Evolutionary conservation across 768 basidiomycete genomes (phyloP).

Genomic region (Pleurotus cornucopiae): DNA sequence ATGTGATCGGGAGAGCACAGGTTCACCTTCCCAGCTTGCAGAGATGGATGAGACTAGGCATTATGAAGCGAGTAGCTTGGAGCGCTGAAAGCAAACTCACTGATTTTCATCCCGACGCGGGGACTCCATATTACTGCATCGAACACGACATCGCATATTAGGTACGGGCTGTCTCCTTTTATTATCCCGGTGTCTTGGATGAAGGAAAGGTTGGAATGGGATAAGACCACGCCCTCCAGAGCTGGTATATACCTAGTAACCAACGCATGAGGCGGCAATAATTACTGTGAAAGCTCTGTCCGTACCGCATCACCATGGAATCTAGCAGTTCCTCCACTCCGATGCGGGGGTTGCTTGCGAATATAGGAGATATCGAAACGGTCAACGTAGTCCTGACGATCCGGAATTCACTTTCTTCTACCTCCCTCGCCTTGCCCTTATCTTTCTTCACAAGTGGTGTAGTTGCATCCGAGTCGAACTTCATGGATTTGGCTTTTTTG

Average conservation of each 20-base stretch:
- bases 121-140: conserved; percentile 91
- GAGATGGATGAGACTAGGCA: conserved; percentile 1
- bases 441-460: conserved; percentile 22
- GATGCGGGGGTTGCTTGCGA: conserved; percentile 61
- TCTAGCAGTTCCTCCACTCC: conserved; percentile 91
- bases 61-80: neutral
- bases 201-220: conserved; percentile 78
- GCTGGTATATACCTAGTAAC: conserved; percentile 77
- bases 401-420: conserved; percentile 49
- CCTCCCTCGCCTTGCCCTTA: conserved; percentile 32
- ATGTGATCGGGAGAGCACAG: conserved; percentile 91
- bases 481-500: conserved; percentile 33
- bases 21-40: conserved; percentile 77
- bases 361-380: conserved; percentile 79
- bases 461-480: conserved; percentile 22
- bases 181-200: conserved; percentile 60
- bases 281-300: conserved; percentile 7
- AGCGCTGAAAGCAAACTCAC: conserved; percentile 36
- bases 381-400: conserved; percentile 60
- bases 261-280: neutral
- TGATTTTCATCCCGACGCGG: conserved; percentile 71
- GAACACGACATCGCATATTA: conserved; percentile 70
- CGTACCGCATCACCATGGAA: conserved; percentile 92
- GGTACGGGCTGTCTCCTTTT: conserved; percentile 81
- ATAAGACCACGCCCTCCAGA: conserved; percentile 81